Evolutionary conservation across 1,284 basidiomycete genomes (phyloP).

Genomic region (Cryptococcus sp.): DNA sequence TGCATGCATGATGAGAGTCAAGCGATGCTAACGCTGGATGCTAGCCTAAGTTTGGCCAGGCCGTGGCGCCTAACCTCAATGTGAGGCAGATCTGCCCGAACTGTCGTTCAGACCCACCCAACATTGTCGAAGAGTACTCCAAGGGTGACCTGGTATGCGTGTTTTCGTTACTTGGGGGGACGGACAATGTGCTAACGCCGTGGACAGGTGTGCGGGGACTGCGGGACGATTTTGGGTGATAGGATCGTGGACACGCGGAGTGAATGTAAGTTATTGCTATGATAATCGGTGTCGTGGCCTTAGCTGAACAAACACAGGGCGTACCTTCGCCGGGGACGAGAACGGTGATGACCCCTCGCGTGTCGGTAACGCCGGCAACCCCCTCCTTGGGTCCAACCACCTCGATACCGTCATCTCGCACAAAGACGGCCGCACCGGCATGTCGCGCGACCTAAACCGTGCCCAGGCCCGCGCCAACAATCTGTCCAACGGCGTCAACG

Average conservation of each 20-base stretch:
- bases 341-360: constrained; percentile 95
- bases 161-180: not conserved
- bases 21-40: not conserved
- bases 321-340: constrained; percentile 96
- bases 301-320: constrained; percentile 8
- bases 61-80: constrained; percentile 59
- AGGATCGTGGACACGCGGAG: constrained; percentile 95
- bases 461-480: constrained; percentile 65
- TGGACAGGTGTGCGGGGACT: constrained; percentile 69
- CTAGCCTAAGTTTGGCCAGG: constrained; percentile 57
- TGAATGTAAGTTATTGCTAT: constrained; percentile 67
- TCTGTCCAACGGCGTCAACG: constrained; percentile 61
- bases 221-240: constrained; percentile 93
- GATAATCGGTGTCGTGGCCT: constrained; percentile 24
- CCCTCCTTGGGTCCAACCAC: constrained; percentile 59
- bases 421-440: constrained; percentile 87
- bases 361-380: constrained; percentile 94
- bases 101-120: constrained; percentile 85
- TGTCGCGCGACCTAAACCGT: constrained; percentile 87
- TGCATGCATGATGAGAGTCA: not conserved
- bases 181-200: not conserved
- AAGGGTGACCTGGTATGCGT: constrained; percentile 82
- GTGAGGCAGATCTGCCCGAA: constrained; percentile 92
- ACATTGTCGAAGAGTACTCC: constrained; percentile 95
- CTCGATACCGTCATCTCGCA: constrained; percentile 91